Evolutionary conservation across 148 eudicot species (phyloP).

Genomic region (Drosera capensis): DNA sequence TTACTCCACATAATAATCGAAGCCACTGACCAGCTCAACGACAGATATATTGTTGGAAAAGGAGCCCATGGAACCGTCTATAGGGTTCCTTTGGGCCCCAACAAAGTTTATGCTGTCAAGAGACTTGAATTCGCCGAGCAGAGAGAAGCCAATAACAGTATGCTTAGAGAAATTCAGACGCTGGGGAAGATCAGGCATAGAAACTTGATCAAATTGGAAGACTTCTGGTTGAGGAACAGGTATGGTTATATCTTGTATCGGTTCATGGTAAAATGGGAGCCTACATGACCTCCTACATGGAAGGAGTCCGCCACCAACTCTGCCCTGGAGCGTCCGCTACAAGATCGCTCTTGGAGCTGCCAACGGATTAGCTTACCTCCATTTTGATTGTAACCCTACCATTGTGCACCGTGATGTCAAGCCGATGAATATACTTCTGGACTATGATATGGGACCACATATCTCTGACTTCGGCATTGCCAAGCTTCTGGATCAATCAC

Average conservation of each 20-base stretch:
- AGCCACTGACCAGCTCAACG: slow-evolving; percentile 46
- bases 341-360: slow-evolving; percentile 71
- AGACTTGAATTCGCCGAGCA: slow-evolving; percentile 35
- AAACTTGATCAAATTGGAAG: slow-evolving; percentile 43
- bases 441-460: slow-evolving; percentile 74
- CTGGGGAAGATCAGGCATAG: slow-evolving; percentile 60
- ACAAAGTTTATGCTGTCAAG: slow-evolving; percentile 53
- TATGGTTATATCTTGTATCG: slow-evolving; percentile 53
- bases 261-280: slow-evolving; percentile 72
- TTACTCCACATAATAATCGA: slow-evolving; percentile 40
- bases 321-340: slow-evolving; percentile 48
- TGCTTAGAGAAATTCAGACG: slow-evolving; percentile 64
- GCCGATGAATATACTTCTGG: slow-evolving; percentile 62
- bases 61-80: slow-evolving; percentile 86
- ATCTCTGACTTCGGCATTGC: slow-evolving; percentile 90
- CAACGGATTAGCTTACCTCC: slow-evolving; percentile 68
- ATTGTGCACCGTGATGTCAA: slow-evolving; percentile 75
- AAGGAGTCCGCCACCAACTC: slow-evolving; percentile 12
- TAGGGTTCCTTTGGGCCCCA: slow-evolving; percentile 39
- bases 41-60: slow-evolving; percentile 51
- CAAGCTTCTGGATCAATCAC: slow-evolving; percentile 49
- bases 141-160: slow-evolving; percentile 27
- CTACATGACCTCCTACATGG: slow-evolving; percentile 55
- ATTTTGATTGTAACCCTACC: slow-evolving; percentile 59
- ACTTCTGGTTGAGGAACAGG: slow-evolving; percentile 43